Conservation (phyloP, 805 yeast genomes). For the Kuraishia piskuri region DNA sequence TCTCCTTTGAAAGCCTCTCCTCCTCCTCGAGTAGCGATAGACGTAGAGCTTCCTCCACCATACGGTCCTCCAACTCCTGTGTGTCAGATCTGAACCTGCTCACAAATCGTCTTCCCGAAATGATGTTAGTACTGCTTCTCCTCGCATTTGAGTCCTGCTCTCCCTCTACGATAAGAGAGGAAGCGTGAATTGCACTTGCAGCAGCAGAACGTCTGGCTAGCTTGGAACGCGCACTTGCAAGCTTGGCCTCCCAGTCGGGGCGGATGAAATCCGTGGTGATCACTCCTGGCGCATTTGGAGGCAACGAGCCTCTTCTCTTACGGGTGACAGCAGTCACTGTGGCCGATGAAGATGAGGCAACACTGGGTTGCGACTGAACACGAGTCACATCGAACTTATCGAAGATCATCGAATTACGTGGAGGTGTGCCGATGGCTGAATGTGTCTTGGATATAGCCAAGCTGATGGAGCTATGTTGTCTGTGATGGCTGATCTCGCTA, state of each 20-base stretch:
- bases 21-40: constrained; percentile 66
- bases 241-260: constrained; percentile 86
- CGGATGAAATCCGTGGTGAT: constrained; percentile 75
- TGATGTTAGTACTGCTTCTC: not conserved
- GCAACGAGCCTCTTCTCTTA: constrained; percentile 44
- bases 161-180: constrained; percentile 52
- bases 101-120: constrained; percentile 7
- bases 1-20: constrained; percentile 19
- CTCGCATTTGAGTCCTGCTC: constrained; percentile 2
- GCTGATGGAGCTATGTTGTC: constrained; percentile 13
- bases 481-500: not conserved
- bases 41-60: constrained; percentile 80
- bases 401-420: constrained; percentile 9
- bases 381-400: not conserved
- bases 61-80: constrained; percentile 53
- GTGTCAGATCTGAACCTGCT: constrained; percentile 15
- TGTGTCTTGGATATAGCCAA: constrained; percentile 18
- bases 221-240: constrained; percentile 63
- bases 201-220: constrained; percentile 86
- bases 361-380: not conserved
- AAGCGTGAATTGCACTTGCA: constrained; percentile 88
- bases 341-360: not conserved
- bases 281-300: constrained; percentile 62
- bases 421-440: constrained; percentile 19
- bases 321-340: constrained; percentile 6